Conservation (phyloP, 169 alveolate genomes). For the Eimeria sp. region DNA sequence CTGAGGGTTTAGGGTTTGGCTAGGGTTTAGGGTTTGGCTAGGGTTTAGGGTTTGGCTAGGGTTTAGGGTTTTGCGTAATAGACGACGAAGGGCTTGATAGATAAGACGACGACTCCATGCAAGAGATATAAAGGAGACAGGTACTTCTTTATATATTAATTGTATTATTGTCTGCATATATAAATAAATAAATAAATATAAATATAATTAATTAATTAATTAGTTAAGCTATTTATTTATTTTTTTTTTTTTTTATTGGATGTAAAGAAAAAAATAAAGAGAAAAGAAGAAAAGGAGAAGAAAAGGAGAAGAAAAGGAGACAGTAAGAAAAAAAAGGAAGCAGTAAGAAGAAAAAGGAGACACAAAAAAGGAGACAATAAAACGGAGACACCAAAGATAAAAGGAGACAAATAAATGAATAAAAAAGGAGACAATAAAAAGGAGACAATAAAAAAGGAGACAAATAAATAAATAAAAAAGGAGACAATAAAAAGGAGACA, state of each 20-base stretch:
- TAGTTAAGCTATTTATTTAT: background rate
- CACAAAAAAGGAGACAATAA: background rate
- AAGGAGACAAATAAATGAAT: background rate
- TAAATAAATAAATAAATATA: background rate
- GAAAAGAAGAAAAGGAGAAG: too few species aligned
- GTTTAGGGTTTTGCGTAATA: background rate
- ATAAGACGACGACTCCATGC: slow-evolving; percentile 35
- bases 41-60: background rate
- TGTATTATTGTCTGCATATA: background rate
- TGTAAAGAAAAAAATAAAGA: background rate
- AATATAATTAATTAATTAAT: background rate
- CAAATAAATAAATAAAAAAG: background rate
- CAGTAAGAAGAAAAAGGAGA: background rate
- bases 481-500: background rate
- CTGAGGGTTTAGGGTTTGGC: too few species aligned
- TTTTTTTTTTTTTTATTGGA: too few species aligned
- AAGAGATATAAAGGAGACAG: slow-evolving; percentile 27
- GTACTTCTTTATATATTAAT: background rate
- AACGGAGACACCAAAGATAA: background rate
- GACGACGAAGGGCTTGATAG: background rate
- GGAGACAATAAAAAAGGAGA: background rate
- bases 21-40: background rate
- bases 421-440: background rate
- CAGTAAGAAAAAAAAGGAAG: background rate
- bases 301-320: background rate